Base-by-base conservation (phyloP, 2,329 filamentous ascomycete species). In the Domatiomyces catenatus region DNA sequence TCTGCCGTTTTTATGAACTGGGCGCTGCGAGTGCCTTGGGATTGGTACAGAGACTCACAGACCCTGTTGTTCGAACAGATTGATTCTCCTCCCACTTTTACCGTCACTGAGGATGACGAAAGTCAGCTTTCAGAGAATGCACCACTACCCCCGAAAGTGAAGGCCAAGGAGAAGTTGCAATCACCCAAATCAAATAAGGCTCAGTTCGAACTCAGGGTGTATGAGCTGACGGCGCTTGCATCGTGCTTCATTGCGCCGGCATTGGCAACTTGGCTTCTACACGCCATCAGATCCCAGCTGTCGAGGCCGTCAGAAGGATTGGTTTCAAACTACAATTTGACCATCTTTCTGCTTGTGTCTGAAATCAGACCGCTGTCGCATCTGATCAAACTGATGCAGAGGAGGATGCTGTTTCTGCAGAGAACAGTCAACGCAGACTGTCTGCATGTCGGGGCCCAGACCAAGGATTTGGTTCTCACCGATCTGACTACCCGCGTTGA, bases 261-360 rank as follows among this genome's bases (percentile, higher is more conserved):
- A 0, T 63, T 87, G 3, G 85, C 86, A n/a, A 85, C 89, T 24
- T 92, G 84, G 67, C 71, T 95, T 42, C 73, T 96, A 8, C 89
- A 95, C 63, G 71, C 79, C 18, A 84, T 95, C 52, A 80, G 90
- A 48, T 76, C 75, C 7, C 86, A 90, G 60, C 77, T 96, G 17
- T 89, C 84, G 20, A 76, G 85, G 1, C 86, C 85, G 0, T 88
- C 87, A 0, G 88, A 93, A 64, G 86, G 86, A 1, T 72, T 96
- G 8, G 83, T 96, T 5, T 94, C 87, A 3, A 86, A 94, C 65
- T 93, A 90, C 68, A 95, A 95, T 65, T 73, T 96, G 50, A 88
- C 83, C 10, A 86, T 96, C 48, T 96, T 95, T 65, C 72, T 94
- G 2, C 75, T 94, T 17, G 86, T 84, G 1, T 85, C 90, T 2